A percentile compares a stretch with the other conserved stretches of the same genome.
phyloP scores from a whole-genome alignment of 768 basidiomycete genomes.

The Russula ochroleuca region DNA sequence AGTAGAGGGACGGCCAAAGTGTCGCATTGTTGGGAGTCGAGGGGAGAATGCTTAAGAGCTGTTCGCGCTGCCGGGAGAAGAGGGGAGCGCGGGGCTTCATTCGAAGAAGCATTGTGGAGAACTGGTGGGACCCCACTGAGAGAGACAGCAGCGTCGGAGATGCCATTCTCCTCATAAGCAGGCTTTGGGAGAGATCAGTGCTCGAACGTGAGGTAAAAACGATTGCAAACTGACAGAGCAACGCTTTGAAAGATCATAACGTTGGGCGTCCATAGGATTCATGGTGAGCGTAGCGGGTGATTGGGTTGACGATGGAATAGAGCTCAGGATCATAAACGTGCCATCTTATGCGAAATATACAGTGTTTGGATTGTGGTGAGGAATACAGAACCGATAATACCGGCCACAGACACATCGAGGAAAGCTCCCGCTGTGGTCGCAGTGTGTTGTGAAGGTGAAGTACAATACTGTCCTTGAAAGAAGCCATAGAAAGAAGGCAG shows the following conservation, averaged over 20 bases:
- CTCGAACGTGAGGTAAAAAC: not conserved
- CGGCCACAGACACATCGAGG: constrained; percentile 15
- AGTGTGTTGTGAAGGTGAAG: constrained; percentile 11
- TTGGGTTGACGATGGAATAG: not conserved
- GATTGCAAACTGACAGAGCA: constrained; percentile 8
- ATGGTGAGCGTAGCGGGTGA: not conserved
- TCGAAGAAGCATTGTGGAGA: constrained; percentile 3
- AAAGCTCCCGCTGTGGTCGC: constrained; percentile 1
- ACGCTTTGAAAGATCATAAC: constrained; percentile 15
- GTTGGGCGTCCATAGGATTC: constrained; percentile 18
- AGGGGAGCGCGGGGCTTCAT: constrained; percentile 1
- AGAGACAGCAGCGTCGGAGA: not conserved
- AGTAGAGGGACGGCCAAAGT: constrained; percentile 6
- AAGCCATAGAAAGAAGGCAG: constrained; percentile 16
- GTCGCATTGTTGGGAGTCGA: constrained; percentile 8
- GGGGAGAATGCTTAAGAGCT: constrained; percentile 1
- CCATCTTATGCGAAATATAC: not conserved
- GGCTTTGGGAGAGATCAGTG: constrained; percentile 11
- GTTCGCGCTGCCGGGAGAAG: not conserved
- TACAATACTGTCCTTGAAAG: not conserved
- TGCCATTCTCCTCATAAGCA: constrained; percentile 1
- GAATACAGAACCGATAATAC: constrained; percentile 9
- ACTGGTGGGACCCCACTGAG: not conserved
- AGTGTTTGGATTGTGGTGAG: not conserved
- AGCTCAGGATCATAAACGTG: not conserved